Conservation (phyloP, 2,329 filamentous ascomycete genomes). For the Ceratocystis ficicola region DNA sequence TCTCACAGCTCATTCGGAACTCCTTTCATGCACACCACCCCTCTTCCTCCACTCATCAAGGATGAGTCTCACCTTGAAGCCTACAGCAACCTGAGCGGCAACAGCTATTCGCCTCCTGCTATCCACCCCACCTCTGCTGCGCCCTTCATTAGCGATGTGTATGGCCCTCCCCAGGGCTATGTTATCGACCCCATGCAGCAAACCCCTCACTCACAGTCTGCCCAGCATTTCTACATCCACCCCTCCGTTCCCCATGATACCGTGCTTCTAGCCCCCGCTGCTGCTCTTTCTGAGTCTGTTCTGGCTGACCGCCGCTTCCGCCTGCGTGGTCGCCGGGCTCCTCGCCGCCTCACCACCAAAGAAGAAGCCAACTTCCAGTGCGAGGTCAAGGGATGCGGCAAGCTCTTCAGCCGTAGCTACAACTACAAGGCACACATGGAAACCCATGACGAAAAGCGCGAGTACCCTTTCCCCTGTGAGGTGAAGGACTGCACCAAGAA, state of each 20-base stretch:
- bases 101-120: constrained; percentile 33
- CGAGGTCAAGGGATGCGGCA: constrained; percentile 55
- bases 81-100: constrained; percentile 6
- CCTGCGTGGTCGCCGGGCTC: constrained; percentile 29
- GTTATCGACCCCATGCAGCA: constrained; percentile 19
- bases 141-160: constrained; percentile 20
- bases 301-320: constrained; percentile 13
- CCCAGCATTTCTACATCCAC: constrained; percentile 1
- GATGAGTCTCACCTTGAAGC: constrained; percentile 28
- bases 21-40: constrained; percentile 7
- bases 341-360: constrained; percentile 47
- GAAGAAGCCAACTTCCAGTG: constrained; percentile 64
- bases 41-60: constrained; percentile 31
- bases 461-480: constrained; percentile 58
- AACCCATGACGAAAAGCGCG: constrained; percentile 62
- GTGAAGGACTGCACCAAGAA: constrained; percentile 55
- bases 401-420: constrained; percentile 70
- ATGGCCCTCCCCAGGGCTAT: constrained; percentile 24
- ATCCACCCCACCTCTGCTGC: constrained; percentile 26
- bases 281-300: constrained; percentile 8
- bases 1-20: constrained; percentile 15
- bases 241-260: neutral
- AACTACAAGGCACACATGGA: constrained; percentile 81
- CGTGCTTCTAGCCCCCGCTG: constrained; percentile 23
- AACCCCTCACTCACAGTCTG: constrained; percentile 1